Evolutionary conservation across 2,329 filamentous ascomycete genomes (phyloP).

Genomic region (Fusarium tricinctum): DNA sequence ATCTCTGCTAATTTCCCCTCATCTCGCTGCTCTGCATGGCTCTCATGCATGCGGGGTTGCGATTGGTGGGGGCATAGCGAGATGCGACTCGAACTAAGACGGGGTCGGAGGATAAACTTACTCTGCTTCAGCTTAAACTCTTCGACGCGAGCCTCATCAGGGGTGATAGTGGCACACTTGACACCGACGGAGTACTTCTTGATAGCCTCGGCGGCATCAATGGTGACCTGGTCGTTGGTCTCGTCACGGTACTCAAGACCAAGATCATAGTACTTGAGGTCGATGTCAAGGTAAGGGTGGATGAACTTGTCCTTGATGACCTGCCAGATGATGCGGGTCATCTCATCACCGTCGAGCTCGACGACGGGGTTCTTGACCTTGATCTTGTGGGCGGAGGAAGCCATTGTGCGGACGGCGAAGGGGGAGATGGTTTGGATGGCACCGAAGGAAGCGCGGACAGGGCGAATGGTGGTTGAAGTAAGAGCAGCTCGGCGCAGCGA

Average conservation of each 20-base stretch:
- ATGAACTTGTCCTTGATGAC: conserved; percentile 99
- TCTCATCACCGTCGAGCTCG: conserved; percentile 94
- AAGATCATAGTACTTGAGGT: conserved; percentile 98
- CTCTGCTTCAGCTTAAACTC: conserved; percentile 99
- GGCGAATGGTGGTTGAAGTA: conserved; percentile 47
- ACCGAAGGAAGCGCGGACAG: conserved; percentile 63
- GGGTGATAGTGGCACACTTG: conserved; percentile 99
- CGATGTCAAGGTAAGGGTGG: conserved; percentile 93
- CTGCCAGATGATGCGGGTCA: conserved; percentile 99
- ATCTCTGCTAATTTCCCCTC: conserved; percentile 25
- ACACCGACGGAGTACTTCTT: conserved; percentile 99
- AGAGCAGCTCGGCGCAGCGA: conserved; percentile 50
- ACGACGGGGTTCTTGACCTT: conserved; percentile 99
- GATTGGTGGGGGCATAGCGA: conserved; percentile 40
- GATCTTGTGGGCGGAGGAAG: conserved; percentile 79
- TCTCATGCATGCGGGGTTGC: conserved; percentile 47
- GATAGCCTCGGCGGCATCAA: conserved; percentile 96
- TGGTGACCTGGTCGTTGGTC: conserved; percentile 95
- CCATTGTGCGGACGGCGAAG: conserved; percentile 73
- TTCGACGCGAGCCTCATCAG: conserved; percentile 94
- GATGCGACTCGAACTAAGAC: conserved; percentile 30
- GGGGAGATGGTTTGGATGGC: conserved; percentile 66
- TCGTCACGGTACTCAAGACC: conserved; percentile 95
- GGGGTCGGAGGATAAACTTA: conserved; percentile 60
- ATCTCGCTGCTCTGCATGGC: conserved; percentile 20